Conservation (phyloP, 1,284 basidiomycete genomes). For the Austroboletus novae-zelandiae region DNA sequence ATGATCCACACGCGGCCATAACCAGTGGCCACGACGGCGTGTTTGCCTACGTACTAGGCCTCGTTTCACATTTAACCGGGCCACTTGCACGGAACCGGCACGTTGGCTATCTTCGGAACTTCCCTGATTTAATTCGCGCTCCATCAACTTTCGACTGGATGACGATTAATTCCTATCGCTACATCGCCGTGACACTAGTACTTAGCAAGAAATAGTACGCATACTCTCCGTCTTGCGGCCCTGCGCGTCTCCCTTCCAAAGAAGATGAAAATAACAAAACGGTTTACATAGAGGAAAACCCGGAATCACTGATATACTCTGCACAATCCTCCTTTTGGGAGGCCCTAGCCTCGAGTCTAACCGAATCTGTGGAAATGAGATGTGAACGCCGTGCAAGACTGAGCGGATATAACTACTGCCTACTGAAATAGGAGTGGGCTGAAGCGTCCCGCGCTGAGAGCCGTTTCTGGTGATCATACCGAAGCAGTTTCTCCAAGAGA, state of each 20-base stretch:
- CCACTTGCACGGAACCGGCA: conserved; percentile 23
- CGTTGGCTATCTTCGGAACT: conserved; percentile 22
- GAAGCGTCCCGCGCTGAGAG: conserved; percentile 80
- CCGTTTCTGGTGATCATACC: conserved; percentile 83
- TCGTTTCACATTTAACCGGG: conserved; percentile 22
- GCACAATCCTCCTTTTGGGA: conserved; percentile 49
- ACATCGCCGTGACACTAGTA: conserved; percentile 12
- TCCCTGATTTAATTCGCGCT: conserved; percentile 14
- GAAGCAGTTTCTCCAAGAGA: conserved; percentile 80
- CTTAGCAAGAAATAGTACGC: conserved; percentile 11
- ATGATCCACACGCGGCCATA: conserved; percentile 30
- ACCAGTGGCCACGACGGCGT: conserved; percentile 22
- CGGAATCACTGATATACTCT: conserved; percentile 56
- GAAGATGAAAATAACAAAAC: background rate
- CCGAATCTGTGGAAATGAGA: conserved; percentile 40
- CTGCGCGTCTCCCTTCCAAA: background rate
- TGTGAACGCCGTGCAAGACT: conserved; percentile 14
- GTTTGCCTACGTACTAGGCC: conserved; percentile 28
- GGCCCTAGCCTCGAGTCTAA: conserved; percentile 52
- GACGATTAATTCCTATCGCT: conserved; percentile 10
- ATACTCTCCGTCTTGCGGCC: conserved; percentile 3
- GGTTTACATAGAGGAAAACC: conserved; percentile 53
- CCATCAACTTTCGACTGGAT: conserved; percentile 9
- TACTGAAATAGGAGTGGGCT: conserved; percentile 77
- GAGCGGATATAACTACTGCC: conserved; percentile 27